Evolutionary conservation across 108 stramenopile species (phyloP).

Genomic region (Pelagomonas calceolata): DNA sequence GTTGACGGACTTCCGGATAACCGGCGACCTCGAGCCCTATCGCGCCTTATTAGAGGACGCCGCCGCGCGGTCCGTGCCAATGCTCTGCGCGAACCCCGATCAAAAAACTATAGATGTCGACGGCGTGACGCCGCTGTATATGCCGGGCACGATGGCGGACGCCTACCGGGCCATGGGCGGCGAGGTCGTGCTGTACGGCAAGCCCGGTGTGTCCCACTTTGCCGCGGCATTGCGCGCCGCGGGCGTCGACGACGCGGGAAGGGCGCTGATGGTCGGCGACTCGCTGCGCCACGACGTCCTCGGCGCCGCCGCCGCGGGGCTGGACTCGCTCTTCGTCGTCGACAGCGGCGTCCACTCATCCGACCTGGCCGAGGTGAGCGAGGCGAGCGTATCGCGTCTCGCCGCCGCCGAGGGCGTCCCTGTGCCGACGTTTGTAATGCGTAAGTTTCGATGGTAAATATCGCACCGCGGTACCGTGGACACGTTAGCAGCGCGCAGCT

Average conservation of each 20-base stretch:
- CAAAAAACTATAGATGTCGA: slow-evolving; percentile 44
- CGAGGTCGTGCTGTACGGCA: slow-evolving; percentile 47
- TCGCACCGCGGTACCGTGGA: too few relatives aligned
- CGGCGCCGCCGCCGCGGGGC: slow-evolving; percentile 58
- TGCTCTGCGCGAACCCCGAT: slow-evolving; percentile 70
- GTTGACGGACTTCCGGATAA: not conserved
- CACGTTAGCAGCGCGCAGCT: too few relatives aligned
- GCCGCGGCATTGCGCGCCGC: slow-evolving; percentile 33
- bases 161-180: slow-evolving; percentile 51
- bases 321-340: slow-evolving; percentile 54
- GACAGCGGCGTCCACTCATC: slow-evolving; percentile 50
- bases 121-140: slow-evolving; percentile 36
- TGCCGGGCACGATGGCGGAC: slow-evolving; percentile 60
- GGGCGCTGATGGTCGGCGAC: slow-evolving; percentile 67
- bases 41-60: slow-evolving; percentile 37
- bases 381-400: too few relatives aligned
- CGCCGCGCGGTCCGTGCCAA: slow-evolving; percentile 39
- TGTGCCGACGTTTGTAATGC: too few relatives aligned
- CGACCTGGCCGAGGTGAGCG: slow-evolving; percentile 44
- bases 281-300: slow-evolving; percentile 72
- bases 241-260: not conserved
- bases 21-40: not conserved
- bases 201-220: slow-evolving; percentile 56
- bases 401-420: too few relatives aligned
- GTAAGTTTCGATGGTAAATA: too few relatives aligned